Base-by-base conservation (phyloP, 2,329 filamentous ascomycete species). In the Cryphonectria radicalis region DNA sequence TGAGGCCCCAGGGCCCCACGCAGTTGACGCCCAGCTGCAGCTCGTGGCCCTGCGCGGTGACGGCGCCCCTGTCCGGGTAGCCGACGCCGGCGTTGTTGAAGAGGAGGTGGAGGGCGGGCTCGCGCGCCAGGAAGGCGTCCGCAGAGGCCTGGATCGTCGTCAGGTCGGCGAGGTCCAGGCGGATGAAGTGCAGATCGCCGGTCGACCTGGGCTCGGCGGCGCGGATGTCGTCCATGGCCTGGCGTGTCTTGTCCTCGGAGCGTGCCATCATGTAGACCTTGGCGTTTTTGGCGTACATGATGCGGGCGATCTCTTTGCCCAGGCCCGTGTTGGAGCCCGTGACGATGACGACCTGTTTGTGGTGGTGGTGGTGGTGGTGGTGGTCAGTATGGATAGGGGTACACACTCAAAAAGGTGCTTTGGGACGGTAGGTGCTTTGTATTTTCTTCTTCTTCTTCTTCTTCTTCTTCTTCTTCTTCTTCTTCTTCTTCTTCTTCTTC, bases 211-310 rank as follows among this genome's bases (percentile, higher is more conserved):
- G 64, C 22, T 5, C 42, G 19, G 69, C 32, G 2, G 66, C 57
- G 65, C 80, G 76, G 74, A 87, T 83, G 17, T 76, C 72, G 14
- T 78, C 75, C 65, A 88, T 84, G 43, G 84, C 84, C 0, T 74
- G 69, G 5, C 80, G 76, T 50, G 79, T 82, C 73, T 84, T 84
- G 14, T 79, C 74, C 59, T 78, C 73, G 8, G 80, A 82, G 57
- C 86, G 84, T 4, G 82, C 82, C 7, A 84, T 85, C 66, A 88
- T 76, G 75, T 87, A 88, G 50, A 89, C 62, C 32, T 55, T 69
- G 7, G 70, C 70, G 35, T 69, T 69, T 37, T 66, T 71, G 32
- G 66, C 57, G 32, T 71, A 71, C 17, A 71, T 40, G 4, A 71
- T 66, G 25, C 62, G 50, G 37, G 66, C 66, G 7, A 71, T 67